phyloP scores from a whole-genome alignment of 176 grass and related monocot genomes.

The Oryza australiensis region DNA sequence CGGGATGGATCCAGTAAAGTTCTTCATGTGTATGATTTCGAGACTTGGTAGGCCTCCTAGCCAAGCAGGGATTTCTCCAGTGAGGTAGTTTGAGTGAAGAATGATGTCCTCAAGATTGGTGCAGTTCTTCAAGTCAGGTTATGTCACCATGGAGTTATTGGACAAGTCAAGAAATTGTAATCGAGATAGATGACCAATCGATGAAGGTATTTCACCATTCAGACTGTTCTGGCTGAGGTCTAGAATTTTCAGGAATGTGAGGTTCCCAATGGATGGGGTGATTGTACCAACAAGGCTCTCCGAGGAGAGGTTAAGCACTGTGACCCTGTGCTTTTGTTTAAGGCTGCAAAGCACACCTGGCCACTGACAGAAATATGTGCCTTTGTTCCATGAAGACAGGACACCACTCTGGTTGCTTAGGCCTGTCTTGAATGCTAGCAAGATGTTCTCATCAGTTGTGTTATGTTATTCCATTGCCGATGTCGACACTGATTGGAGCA shows the following conservation, averaged over 20 bases:
- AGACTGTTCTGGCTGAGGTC: not conserved
- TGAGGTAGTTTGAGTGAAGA: not conserved
- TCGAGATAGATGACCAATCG: not conserved
- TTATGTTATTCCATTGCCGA: not conserved
- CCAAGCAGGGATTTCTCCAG: constrained; percentile 27
- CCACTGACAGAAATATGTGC: not conserved
- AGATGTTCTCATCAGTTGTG: not conserved
- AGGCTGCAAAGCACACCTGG: constrained; percentile 29
- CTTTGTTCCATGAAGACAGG: constrained; percentile 16
- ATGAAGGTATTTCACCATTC: constrained; percentile 16
- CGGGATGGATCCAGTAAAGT: constrained; percentile 18
- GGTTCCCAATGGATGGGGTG: constrained; percentile 20
- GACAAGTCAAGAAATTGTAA: constrained; percentile 10
- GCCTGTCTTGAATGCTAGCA: constrained; percentile 17
- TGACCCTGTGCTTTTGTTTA: constrained; percentile 2
- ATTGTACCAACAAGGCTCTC: constrained; percentile 4
- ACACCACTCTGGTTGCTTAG: not conserved
- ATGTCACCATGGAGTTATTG: constrained; percentile 19
- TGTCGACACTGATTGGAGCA: no score
- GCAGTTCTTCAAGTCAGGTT: not conserved
- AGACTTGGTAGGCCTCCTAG: not conserved
- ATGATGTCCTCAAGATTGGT: not conserved
- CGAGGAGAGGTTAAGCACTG: not conserved
- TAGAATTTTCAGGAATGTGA: constrained; percentile 22
- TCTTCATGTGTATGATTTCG: not conserved